A percentile compares a stretch with the other conserved stretches of the same genome.
Evolutionary conservation across 805 yeast genomes (phyloP).

Genomic region (Nakazawaea holstii): DNA sequence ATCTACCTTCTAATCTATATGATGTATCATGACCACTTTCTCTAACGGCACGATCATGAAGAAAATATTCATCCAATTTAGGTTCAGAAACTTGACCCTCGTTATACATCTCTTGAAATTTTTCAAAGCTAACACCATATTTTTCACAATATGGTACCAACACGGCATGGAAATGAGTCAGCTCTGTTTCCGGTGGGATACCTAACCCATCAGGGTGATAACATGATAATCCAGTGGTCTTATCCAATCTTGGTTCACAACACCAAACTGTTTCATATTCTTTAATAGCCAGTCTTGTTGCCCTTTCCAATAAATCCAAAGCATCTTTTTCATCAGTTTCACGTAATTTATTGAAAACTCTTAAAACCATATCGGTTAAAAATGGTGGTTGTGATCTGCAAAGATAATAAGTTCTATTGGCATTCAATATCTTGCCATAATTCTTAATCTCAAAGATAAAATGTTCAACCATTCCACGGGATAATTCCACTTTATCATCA

Average conservation of each 20-base stretch:
- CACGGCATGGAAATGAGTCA: constrained; percentile 76
- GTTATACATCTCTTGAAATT: constrained; percentile 69
- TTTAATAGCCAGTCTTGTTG: constrained; percentile 74
- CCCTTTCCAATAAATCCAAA: constrained; percentile 54
- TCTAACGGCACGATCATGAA: constrained; percentile 91
- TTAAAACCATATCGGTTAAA: constrained; percentile 83
- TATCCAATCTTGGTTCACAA: constrained; percentile 66
- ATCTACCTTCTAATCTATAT: constrained; percentile 82
- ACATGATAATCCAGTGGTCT: constrained; percentile 72
- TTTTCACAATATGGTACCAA: constrained; percentile 65
- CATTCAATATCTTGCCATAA: constrained; percentile 90
- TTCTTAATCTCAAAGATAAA: constrained; percentile 85
- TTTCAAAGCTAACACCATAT: constrained; percentile 49
- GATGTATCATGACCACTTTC: constrained; percentile 97
- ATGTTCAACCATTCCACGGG: constrained; percentile 88
- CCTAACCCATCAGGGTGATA: constrained; percentile 89
- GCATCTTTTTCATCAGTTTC: constrained; percentile 30
- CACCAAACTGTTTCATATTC: constrained; percentile 86
- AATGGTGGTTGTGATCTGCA: constrained; percentile 97
- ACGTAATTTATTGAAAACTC: constrained; percentile 53
- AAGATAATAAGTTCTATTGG: constrained; percentile 86
- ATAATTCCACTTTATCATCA: constrained; percentile 61
- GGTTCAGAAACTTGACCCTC: constrained; percentile 64
- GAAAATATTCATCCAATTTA: constrained; percentile 77
- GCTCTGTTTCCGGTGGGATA: constrained; percentile 96